Percentiles rank a stretch among this genome's conserved stretches.
These are phyloP conservation scores for Podila epigama DNA, from an alignment of 192 early-diverging fungal genomes.

Conservation along the genomic window DNA sequence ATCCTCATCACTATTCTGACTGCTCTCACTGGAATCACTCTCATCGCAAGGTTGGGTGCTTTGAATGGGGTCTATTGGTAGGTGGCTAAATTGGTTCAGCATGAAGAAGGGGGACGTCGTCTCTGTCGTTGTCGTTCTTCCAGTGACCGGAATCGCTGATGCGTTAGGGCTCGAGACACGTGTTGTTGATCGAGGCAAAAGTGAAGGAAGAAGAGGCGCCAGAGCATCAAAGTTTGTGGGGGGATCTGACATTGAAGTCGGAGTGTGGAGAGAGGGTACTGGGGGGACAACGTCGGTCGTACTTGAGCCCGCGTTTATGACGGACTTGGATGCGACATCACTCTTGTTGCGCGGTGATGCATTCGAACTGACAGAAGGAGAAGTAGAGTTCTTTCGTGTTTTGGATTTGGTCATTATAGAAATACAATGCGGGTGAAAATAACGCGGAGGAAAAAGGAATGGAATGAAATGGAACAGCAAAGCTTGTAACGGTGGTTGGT, in stretches of 20 bases:
- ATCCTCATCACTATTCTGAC: not conserved
- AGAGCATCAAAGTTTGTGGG: too few relatives aligned
- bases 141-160: too few relatives aligned
- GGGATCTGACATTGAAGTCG: too few relatives aligned
- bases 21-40: not conserved
- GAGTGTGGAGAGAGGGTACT: too few relatives aligned
- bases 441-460: not conserved
- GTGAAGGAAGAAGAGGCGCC: not conserved
- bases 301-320: too few relatives aligned
- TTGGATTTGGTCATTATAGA: conserved; percentile 41
- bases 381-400: conserved; percentile 9
- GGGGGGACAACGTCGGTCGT: too few relatives aligned
- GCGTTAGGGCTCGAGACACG: too few relatives aligned
- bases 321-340: too few relatives aligned
- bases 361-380: not conserved
- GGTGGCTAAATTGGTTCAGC: conserved; percentile 12
- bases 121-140: not conserved
- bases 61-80: conserved; percentile 1
- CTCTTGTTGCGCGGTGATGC: too few relatives aligned
- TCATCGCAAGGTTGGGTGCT: not conserved
- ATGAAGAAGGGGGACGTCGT: not conserved
- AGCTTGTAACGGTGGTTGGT: not conserved
- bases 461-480: not conserved
- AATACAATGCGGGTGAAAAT: too few relatives aligned
- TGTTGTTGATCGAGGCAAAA: not conserved